These are phyloP conservation scores for Termitomyces sp. DNA, from an alignment of 768 basidiomycete species.

Conservation along the genomic window DNA sequence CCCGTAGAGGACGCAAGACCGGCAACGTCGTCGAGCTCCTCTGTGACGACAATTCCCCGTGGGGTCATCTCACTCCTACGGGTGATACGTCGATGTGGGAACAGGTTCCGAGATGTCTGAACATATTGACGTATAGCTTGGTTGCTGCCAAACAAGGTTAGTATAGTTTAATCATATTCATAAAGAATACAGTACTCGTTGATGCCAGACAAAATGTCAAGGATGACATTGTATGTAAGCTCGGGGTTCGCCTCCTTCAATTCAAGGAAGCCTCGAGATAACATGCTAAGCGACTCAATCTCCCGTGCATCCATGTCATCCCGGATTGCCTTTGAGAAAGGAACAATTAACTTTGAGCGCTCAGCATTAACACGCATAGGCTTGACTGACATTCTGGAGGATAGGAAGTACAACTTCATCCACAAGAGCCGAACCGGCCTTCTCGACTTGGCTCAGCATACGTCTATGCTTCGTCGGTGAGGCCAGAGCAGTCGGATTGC, in stretches of 20 bases:
- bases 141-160: slow-evolving; percentile 45
- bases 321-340: slow-evolving; percentile 47
- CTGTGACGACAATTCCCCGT: slow-evolving; percentile 77
- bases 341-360: neutral
- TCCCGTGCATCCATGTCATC: slow-evolving; percentile 88
- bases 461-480: slow-evolving; percentile 49
- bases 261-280: slow-evolving; percentile 85
- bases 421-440: slow-evolving; percentile 64
- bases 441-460: slow-evolving; percentile 49
- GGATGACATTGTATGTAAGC: slow-evolving; percentile 80
- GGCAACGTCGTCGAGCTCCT: slow-evolving; percentile 69
- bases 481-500: slow-evolving; percentile 37
- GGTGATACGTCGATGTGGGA: slow-evolving; percentile 74
- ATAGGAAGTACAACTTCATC: slow-evolving; percentile 83
- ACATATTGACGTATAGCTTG: slow-evolving; percentile 75
- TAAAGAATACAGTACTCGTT: slow-evolving; percentile 64
- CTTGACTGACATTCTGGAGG: slow-evolving; percentile 55
- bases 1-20: slow-evolving; percentile 39
- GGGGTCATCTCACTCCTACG: slow-evolving; percentile 84
- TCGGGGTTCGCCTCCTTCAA: slow-evolving; percentile 79
- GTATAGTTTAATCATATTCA: neutral
- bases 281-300: slow-evolving; percentile 84
- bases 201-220: slow-evolving; percentile 86
- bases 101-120: slow-evolving; percentile 72
- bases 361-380: slow-evolving; percentile 1